Conservation (phyloP, 2,329 filamentous ascomycete genomes). For the Penicillium oxalicum region DNA sequence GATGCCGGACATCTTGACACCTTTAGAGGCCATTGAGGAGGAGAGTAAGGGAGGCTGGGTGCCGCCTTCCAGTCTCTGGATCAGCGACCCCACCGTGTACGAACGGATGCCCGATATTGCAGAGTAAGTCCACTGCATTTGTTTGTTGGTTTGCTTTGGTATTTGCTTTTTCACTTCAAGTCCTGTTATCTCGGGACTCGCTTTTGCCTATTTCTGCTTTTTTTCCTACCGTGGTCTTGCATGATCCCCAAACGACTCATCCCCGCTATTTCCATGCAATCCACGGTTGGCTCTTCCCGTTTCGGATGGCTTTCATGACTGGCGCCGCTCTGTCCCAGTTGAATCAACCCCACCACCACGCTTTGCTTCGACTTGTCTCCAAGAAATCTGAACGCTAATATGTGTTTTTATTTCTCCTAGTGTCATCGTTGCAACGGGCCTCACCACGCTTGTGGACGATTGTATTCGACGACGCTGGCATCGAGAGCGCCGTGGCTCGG, state of each 20-base stretch:
- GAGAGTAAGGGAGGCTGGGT: constrained; percentile 79
- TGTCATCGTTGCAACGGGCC: constrained; percentile 81
- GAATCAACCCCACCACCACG: background rate
- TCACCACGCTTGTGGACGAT: constrained; percentile 84
- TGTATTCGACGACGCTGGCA: constrained; percentile 77
- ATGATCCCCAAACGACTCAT: no score
- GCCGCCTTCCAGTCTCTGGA: constrained; percentile 84
- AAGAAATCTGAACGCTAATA: background rate
- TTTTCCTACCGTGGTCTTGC: background rate
- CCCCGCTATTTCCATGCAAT: no score
- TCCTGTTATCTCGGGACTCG: no score
- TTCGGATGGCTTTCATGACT: no score
- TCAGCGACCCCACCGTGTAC: constrained; percentile 68
- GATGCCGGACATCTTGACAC: constrained; percentile 69
- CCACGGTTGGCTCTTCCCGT: no score
- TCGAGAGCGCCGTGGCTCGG: constrained; percentile 46
- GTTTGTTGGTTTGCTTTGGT: background rate
- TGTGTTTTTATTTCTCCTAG: constrained; percentile 40
- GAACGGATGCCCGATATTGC: constrained; percentile 70
- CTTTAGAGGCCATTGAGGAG: constrained; percentile 65
- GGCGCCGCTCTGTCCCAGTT: background rate
- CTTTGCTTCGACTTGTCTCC: background rate
- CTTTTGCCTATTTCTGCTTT: background rate
- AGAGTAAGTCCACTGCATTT: constrained; percentile 58
- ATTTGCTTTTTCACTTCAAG: background rate